Conservation (phyloP, 129 eudicot species). For the Chrysanthemum seticuspe region DNA sequence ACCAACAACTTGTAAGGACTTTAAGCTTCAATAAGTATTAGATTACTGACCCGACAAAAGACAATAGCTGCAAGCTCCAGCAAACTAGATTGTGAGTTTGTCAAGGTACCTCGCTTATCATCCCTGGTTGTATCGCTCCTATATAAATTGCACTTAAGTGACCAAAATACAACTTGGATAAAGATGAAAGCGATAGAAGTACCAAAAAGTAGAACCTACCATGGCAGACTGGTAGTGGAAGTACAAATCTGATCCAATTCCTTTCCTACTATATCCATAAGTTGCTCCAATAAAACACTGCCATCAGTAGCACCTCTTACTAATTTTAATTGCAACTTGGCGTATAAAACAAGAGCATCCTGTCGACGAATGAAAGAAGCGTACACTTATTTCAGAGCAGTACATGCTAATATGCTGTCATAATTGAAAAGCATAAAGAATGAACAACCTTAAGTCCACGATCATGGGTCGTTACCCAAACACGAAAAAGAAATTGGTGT, state of each 20-base stretch:
- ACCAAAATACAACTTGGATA: slow-evolving; percentile 16
- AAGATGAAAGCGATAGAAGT: slow-evolving; percentile 13
- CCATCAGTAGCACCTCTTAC: slow-evolving; percentile 73
- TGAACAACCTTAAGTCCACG: slow-evolving; percentile 68
- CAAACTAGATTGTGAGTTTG: slow-evolving; percentile 61
- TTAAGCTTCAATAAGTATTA: slow-evolving; percentile 5
- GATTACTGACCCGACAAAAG: slow-evolving; percentile 67
- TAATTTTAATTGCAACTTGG: slow-evolving; percentile 72
- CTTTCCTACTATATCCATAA: slow-evolving; percentile 66
- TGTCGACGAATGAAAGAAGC: slow-evolving; percentile 23
- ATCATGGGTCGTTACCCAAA: slow-evolving; percentile 76
- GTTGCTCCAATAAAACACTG: slow-evolving; percentile 62
- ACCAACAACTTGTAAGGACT: neutral
- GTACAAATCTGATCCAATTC: slow-evolving; percentile 78
- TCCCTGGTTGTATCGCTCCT: slow-evolving; percentile 75
- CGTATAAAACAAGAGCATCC: slow-evolving; percentile 79
- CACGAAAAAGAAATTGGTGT: slow-evolving; percentile 59
- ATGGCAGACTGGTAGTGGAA: slow-evolving; percentile 35
- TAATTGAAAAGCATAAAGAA: neutral
- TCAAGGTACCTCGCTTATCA: slow-evolving; percentile 64
- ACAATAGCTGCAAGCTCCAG: slow-evolving; percentile 93
- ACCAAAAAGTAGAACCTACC: slow-evolving; percentile 44
- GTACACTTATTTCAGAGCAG: slow-evolving; percentile 12
- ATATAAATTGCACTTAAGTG: slow-evolving; percentile 21
- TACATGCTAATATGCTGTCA: slow-evolving; percentile 4